Evolutionary conservation across 805 yeast genomes (phyloP).

Genomic region (Kregervanrija pseudodelftensis): DNA sequence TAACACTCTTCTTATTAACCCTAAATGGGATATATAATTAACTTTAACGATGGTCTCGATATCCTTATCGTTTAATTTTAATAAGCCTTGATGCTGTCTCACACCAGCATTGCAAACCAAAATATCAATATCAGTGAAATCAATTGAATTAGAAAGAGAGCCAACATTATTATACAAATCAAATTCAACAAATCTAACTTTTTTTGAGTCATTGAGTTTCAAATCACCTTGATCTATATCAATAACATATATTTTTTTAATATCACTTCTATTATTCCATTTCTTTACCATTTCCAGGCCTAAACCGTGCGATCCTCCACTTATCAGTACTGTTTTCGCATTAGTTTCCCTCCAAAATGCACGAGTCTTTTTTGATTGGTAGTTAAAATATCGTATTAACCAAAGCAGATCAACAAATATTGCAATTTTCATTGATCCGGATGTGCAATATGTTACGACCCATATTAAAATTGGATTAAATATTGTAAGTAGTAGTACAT

Average conservation of each 20-base stretch:
- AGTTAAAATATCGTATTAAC: constrained; percentile 15
- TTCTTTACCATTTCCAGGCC: constrained; percentile 35
- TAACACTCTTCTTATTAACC: constrained; percentile 27
- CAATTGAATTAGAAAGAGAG: constrained; percentile 20
- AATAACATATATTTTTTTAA: constrained; percentile 24
- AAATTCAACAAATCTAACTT: constrained; percentile 21
- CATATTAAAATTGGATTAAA: constrained; percentile 10
- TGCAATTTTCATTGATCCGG: not conserved
- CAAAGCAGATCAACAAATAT: constrained; percentile 14
- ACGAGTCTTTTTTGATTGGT: constrained; percentile 5
- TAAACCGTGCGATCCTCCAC: constrained; percentile 49
- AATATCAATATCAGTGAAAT: constrained; percentile 19
- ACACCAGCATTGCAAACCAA: constrained; percentile 45
- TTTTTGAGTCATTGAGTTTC: constrained; percentile 5
- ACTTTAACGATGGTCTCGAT: constrained; percentile 30
- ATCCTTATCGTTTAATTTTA: constrained; percentile 18
- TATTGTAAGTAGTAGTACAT: constrained; percentile 4
- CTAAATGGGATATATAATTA: constrained; percentile 38
- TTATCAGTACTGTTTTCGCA: constrained; percentile 12
- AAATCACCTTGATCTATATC: constrained; percentile 22
- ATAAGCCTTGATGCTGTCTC: constrained; percentile 29
- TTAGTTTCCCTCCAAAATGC: not conserved
- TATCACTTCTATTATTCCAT: not conserved
- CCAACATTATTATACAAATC: constrained; percentile 16
- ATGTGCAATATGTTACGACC: constrained; percentile 1